A percentile compares a stretch with the other conserved stretches of the same genome.
Evolutionary conservation across 176 grass and related monocot species (phyloP).

Genomic region (Ensete ventricosum): DNA sequence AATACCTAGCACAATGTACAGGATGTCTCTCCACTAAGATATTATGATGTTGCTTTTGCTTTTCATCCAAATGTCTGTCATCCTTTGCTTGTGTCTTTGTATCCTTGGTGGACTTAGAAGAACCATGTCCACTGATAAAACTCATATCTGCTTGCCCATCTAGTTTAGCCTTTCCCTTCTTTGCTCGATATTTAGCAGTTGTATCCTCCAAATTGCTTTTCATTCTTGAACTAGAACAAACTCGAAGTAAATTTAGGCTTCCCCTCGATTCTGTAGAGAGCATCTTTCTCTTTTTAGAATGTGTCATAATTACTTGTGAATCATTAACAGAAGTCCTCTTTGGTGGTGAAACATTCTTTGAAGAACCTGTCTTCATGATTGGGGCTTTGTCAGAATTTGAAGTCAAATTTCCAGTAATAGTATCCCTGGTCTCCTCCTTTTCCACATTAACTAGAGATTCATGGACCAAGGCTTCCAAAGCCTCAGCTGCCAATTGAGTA

Average conservation of each 20-base stretch:
- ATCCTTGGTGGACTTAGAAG: not conserved
- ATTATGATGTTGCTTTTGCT: not conserved
- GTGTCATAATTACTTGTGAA: conserved; percentile 24
- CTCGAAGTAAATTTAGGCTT: conserved; percentile 17
- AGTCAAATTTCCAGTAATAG: conserved; percentile 12
- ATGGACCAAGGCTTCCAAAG: conserved; percentile 55
- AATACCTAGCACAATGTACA: conserved; percentile 4
- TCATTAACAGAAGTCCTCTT: conserved; percentile 26
- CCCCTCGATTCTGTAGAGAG: not conserved
- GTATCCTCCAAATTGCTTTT: too few relatives aligned
- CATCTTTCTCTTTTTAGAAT: conserved; percentile 40
- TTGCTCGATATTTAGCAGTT: not conserved
- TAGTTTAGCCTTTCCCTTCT: not conserved
- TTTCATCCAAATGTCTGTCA: not conserved
- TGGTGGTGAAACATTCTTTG: conserved; percentile 20
- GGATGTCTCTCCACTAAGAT: not conserved
- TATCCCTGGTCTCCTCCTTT: conserved; percentile 23
- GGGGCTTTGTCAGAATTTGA: conserved; percentile 1
- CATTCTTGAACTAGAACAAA: not conserved
- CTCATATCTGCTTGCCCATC: not conserved
- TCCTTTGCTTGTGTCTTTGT: conserved; percentile 1
- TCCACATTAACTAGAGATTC: conserved; percentile 37
- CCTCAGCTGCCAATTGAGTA: conserved; percentile 83
- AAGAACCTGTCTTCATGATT: conserved; percentile 13
- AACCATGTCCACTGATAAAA: not conserved